Evolutionary conservation across 192 early-diverging fungal genomes (phyloP).

Genomic region (Piromyces finnis): DNA sequence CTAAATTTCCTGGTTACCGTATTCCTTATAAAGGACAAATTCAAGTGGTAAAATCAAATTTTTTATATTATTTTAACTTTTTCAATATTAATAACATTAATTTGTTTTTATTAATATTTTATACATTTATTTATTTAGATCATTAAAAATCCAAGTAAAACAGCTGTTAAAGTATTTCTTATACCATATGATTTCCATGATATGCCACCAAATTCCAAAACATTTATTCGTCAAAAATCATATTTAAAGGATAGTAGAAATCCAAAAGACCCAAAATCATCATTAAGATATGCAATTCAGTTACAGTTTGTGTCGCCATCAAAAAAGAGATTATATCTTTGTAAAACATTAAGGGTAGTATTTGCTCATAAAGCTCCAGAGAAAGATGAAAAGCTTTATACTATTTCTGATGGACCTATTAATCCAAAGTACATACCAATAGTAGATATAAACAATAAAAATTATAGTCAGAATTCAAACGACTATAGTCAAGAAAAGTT

Average conservation of each 20-base stretch:
- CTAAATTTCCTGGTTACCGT: not conserved
- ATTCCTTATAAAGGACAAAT: not conserved
- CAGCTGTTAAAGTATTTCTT: conserved; percentile 60
- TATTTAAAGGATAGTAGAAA: conserved; percentile 18
- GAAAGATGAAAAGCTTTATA: conserved; percentile 37
- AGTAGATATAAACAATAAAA: conserved; percentile 4
- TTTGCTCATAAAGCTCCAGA: conserved; percentile 49
- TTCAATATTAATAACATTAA: too few relatives aligned
- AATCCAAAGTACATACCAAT: conserved; percentile 23
- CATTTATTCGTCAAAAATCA: conserved; percentile 62
- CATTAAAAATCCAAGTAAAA: conserved; percentile 60
- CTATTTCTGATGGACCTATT: conserved; percentile 40
- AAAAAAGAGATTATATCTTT: conserved; percentile 38
- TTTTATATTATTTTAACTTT: too few relatives aligned
- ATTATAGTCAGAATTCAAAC: not conserved
- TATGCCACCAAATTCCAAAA: conserved; percentile 52
- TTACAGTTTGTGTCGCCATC: conserved; percentile 42
- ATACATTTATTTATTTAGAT: conserved; percentile 10
- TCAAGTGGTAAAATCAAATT: not conserved
- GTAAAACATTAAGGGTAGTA: conserved; percentile 47
- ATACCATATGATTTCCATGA: conserved; percentile 61
- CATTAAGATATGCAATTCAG: conserved; percentile 58
- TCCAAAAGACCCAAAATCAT: conserved; percentile 5
- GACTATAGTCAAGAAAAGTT: not conserved
- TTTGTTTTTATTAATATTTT: too few relatives aligned